Conservation (phyloP, 2,329 filamentous ascomycete species). For the Aspergillus aculeatus region DNA sequence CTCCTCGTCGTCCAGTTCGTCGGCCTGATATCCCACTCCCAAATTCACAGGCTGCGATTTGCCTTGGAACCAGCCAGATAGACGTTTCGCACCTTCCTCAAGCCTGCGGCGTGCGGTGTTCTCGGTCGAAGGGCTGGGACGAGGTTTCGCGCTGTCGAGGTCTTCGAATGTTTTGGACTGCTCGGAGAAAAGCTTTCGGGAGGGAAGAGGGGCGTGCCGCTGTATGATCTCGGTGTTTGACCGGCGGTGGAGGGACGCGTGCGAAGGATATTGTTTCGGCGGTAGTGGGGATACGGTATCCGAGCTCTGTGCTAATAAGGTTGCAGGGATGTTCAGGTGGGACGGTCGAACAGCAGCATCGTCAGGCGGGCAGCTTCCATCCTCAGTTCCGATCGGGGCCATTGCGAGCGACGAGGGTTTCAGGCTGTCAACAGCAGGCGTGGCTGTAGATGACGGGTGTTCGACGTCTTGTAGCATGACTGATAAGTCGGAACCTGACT, state of each 20-base stretch:
- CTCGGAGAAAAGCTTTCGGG: constrained; percentile 25
- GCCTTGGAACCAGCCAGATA: constrained; percentile 55
- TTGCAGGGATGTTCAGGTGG: constrained; percentile 15
- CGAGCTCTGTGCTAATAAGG: constrained; percentile 17
- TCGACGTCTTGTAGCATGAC: constrained; percentile 21
- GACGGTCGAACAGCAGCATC: constrained; percentile 16
- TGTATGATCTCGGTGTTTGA: constrained; percentile 36
- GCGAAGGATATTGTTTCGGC: constrained; percentile 18
- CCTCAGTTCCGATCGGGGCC: constrained; percentile 14
- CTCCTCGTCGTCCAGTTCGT: constrained; percentile 13
- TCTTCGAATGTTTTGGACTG: constrained; percentile 25
- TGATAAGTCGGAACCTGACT: constrained; percentile 16
- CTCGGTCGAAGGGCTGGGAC: constrained; percentile 20
- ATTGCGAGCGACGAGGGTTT: constrained; percentile 13
- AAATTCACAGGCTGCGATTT: constrained; percentile 51
- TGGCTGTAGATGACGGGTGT: constrained; percentile 19
- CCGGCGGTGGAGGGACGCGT: constrained; percentile 31
- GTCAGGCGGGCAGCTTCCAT: constrained; percentile 13
- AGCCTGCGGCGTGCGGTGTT: constrained; percentile 32
- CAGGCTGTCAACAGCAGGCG: constrained; percentile 15
- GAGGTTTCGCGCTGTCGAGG: constrained; percentile 15
- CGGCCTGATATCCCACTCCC: constrained; percentile 30
- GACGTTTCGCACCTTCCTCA: constrained; percentile 33
- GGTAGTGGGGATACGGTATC: constrained; percentile 16
- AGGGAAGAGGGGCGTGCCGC: constrained; percentile 22